These are phyloP conservation scores for Bipolaris cookei DNA, from an alignment of 2,329 filamentous ascomycete genomes.

Conservation along the genomic window DNA sequence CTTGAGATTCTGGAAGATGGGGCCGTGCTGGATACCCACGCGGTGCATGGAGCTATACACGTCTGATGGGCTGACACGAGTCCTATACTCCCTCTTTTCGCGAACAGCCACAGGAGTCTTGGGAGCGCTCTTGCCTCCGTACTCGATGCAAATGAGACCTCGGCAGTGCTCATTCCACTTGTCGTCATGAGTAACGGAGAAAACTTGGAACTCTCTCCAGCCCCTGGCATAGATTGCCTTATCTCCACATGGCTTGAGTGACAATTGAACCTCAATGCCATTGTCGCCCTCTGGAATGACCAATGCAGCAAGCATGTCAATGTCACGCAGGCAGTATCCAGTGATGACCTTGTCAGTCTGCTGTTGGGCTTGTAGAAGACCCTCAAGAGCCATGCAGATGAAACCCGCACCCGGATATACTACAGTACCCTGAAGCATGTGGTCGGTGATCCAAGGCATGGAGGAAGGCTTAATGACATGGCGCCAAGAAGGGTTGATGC, in stretches of 20 bases:
- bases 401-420: not conserved
- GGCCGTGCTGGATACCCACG: not conserved
- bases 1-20: not conserved
- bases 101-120: not conserved
- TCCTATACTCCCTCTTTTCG: not conserved
- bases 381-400: slow-evolving; percentile 1
- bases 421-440: not conserved
- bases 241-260: not conserved
- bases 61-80: not conserved
- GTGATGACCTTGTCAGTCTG: not conserved
- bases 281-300: not conserved
- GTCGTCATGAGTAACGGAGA: not conserved
- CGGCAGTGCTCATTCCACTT: not conserved
- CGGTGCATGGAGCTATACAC: not conserved
- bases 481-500: not conserved
- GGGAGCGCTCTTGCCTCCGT: not conserved
- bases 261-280: not conserved
- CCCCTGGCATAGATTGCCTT: not conserved
- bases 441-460: slow-evolving; percentile 1
- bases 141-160: not conserved
- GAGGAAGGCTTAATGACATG: not conserved
- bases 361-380: not conserved
- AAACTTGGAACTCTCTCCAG: not conserved
- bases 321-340: not conserved
- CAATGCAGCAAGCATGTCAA: not conserved